These are phyloP conservation scores for Infundibulicybe gibba DNA, from an alignment of 768 basidiomycete genomes.

Conservation along the genomic window DNA sequence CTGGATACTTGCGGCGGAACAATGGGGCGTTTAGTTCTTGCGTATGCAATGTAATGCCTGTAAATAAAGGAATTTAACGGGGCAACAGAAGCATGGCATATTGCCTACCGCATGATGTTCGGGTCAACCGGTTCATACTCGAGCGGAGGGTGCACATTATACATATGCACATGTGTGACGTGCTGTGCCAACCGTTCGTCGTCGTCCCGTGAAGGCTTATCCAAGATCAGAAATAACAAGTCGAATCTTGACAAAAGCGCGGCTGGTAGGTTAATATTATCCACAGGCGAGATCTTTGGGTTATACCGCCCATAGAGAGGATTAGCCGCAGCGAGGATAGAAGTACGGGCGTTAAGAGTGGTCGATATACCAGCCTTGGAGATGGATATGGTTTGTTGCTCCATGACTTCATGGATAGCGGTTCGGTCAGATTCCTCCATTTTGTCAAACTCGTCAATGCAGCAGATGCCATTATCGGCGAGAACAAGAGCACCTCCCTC, in stretches of 20 bases:
- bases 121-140: slow-evolving; percentile 85
- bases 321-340: slow-evolving; percentile 96
- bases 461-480: slow-evolving; percentile 99
- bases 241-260: slow-evolving; percentile 96
- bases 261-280: slow-evolving; percentile 98
- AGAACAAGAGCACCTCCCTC: slow-evolving; percentile 99
- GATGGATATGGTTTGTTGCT: slow-evolving; percentile 99
- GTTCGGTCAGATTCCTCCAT: slow-evolving; percentile 99
- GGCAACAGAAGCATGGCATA: slow-evolving; percentile 5
- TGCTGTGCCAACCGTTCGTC: slow-evolving; percentile 96
- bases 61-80: slow-evolving; percentile 1
- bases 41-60: slow-evolving; percentile 95
- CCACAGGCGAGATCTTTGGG: slow-evolving; percentile 94
- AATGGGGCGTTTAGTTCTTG: slow-evolving; percentile 84
- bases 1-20: slow-evolving; percentile 86
- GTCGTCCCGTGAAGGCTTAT: slow-evolving; percentile 92
- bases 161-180: slow-evolving; percentile 98
- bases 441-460: slow-evolving; percentile 99
- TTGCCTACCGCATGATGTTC: slow-evolving; percentile 74
- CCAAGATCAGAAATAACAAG: slow-evolving; percentile 92
- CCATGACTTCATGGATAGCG: slow-evolving; percentile 99
- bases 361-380: slow-evolving; percentile 99
- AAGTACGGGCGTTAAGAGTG: slow-evolving; percentile 95
- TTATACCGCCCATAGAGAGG: slow-evolving; percentile 98
- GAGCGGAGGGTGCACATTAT: slow-evolving; percentile 83